These are phyloP conservation scores for Emericellopsis cladophorae DNA, from an alignment of 2,329 filamentous ascomycete species.

Conservation along the genomic window DNA sequence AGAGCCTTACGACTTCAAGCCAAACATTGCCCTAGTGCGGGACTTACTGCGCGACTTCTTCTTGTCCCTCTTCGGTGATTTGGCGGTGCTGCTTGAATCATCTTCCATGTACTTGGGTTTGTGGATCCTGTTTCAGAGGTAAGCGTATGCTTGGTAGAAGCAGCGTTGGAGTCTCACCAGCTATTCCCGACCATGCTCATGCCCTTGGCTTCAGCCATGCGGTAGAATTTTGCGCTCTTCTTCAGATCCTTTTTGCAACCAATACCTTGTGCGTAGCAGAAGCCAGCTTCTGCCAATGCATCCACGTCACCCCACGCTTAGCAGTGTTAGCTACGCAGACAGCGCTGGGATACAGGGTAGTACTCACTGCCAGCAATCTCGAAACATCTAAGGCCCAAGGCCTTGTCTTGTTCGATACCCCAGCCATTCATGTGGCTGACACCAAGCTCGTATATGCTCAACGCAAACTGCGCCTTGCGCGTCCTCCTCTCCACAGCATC, in stretches of 20 bases:
- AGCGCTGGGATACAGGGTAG: not conserved
- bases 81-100: slow-evolving; percentile 14
- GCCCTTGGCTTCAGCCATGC: slow-evolving; percentile 80
- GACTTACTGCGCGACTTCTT: slow-evolving; percentile 68
- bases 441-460: slow-evolving; percentile 92
- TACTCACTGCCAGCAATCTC: slow-evolving; percentile 79
- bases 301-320: slow-evolving; percentile 86
- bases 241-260: slow-evolving; percentile 94
- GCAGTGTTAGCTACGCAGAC: slow-evolving; percentile 9
- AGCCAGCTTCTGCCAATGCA: slow-evolving; percentile 85
- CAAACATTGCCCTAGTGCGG: slow-evolving; percentile 61
- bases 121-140: slow-evolving; percentile 59
- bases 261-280: slow-evolving; percentile 87
- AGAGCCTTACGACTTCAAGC: slow-evolving; percentile 21
- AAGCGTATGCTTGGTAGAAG: not conserved
- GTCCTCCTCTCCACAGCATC: slow-evolving; percentile 64
- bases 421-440: slow-evolving; percentile 97
- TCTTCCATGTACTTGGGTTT: slow-evolving; percentile 84
- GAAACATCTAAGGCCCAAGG: slow-evolving; percentile 79
- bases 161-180: slow-evolving; percentile 52
- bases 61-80: slow-evolving; percentile 29
- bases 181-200: slow-evolving; percentile 98
- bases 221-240: slow-evolving; percentile 84
- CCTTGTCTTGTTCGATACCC: slow-evolving; percentile 89
- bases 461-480: slow-evolving; percentile 82